phyloP scores from a whole-genome alignment of 2,329 filamentous ascomycete genomes.

The Ceratocystis ficicola region DNA sequence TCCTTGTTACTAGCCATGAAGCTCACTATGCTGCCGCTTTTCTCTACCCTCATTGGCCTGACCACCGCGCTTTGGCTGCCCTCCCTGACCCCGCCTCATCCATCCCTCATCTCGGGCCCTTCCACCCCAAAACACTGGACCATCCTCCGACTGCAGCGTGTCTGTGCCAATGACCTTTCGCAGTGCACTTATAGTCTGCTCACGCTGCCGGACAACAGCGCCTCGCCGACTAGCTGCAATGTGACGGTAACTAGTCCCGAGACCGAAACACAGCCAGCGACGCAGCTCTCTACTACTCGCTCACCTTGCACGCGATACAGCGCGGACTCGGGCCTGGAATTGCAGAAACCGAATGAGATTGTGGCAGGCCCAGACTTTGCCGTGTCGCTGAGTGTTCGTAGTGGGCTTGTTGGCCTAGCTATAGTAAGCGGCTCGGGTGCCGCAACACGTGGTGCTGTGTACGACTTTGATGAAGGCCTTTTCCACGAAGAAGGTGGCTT shows the following conservation, averaged over 20 bases:
- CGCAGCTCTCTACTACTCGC: background rate
- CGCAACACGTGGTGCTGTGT: background rate
- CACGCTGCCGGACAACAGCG: background rate
- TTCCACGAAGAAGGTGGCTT: background rate
- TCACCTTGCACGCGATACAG: background rate
- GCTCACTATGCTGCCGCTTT: background rate
- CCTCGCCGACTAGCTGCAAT: background rate
- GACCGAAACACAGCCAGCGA: background rate
- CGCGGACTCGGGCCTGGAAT: background rate
- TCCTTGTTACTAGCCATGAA: background rate
- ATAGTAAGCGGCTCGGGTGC: background rate
- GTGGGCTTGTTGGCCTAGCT: slow-evolving; percentile 1
- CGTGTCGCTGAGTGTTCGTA: background rate
- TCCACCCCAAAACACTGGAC: background rate
- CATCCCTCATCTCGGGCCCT: background rate
- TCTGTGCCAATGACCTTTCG: background rate
- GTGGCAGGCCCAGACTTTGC: background rate
- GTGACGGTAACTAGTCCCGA: background rate
- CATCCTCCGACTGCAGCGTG: slow-evolving; percentile 2
- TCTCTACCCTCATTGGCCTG: background rate
- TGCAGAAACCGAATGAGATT: background rate
- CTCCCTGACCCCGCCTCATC: background rate
- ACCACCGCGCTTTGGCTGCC: background rate
- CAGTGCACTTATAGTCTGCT: slow-evolving; percentile 3
- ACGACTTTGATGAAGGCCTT: background rate